Evolutionary conservation across 768 basidiomycete species (phyloP), one percentile per base, ranked within the genome.

Genomic region (Tephrocybe sp.): DNA sequence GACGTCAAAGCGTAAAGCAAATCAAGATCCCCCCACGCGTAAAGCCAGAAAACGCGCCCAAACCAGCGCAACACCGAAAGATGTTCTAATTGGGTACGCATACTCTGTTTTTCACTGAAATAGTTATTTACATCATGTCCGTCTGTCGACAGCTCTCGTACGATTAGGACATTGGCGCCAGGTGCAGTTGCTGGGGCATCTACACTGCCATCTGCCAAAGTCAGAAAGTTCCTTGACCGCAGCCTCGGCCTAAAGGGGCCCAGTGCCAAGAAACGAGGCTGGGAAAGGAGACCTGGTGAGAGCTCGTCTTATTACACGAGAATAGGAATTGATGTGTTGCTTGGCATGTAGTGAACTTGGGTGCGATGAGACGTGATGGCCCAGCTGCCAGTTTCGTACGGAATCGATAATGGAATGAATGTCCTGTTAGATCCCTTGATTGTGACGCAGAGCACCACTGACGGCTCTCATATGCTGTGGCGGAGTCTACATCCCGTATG

Each of bases 251-350:
- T 85, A 37, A 79, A 73, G 51, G 74, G 75, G 15, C 53, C 64
- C 14, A 58, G 59, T 48, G 67, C 67, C 39, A 68, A 69, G 36
- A 72, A 69, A 49, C 72, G 71, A 43, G 74, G 75, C 23, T 88
- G 85, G 85, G 77, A 83, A 56, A 71, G 85, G 42, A 71, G 74
- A 62, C 72, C 83, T 44, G 84, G 86, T 86, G 56, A 37, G 74
- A 5, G 15, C 34, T 15, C 11, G 15, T n/a, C 15, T 61, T 28
- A 21, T 39, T 9, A 17, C 17, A 39, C n/a, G 6, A 12, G 4
- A 6, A 21, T 39, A n/a, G 38, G n/a, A 39, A 9, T 21, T 20
- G 7, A 12, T 7, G 8, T 39, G 6, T 14, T 15, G 46, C 34
- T 46, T 23, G n/a, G n/a, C n/a, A n/a, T n/a, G 17, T 43, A 85